phyloP scores from a whole-genome alignment of 2,329 filamentous ascomycete genomes.

The Didymella exigua region DNA sequence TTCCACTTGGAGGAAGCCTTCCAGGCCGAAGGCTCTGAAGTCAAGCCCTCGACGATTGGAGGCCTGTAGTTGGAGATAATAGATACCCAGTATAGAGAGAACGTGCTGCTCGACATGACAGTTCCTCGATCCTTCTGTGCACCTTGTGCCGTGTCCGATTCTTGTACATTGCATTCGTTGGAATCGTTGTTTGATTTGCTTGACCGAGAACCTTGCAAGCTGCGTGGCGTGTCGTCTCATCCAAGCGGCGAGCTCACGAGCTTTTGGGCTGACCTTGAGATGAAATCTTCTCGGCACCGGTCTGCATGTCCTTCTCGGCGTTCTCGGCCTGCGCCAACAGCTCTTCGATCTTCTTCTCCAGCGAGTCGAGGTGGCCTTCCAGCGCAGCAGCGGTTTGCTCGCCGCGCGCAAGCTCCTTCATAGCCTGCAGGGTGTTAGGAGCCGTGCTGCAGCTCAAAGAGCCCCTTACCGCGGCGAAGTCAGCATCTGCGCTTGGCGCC shows the following conservation, averaged over 20 bases:
- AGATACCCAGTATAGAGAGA: slow-evolving; percentile 12
- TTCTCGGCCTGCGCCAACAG: slow-evolving; percentile 57
- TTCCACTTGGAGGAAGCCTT: slow-evolving; percentile 65
- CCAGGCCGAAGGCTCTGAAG: slow-evolving; percentile 28
- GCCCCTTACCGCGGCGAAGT: slow-evolving; percentile 43
- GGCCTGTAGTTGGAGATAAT: slow-evolving; percentile 28
- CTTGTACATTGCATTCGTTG: slow-evolving; percentile 2
- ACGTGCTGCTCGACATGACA: background rate
- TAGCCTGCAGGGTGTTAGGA: slow-evolving; percentile 50
- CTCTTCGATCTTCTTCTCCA: slow-evolving; percentile 62
- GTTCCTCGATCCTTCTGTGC: background rate
- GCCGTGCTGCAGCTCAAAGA: background rate
- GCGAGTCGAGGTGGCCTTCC: slow-evolving; percentile 59
- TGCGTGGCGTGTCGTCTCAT: no score
- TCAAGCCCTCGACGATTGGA: slow-evolving; percentile 43
- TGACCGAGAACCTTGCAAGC: no score
- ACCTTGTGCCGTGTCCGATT: background rate
- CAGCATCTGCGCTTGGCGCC: slow-evolving; percentile 35
- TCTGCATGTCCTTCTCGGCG: slow-evolving; percentile 39
- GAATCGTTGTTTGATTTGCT: background rate
- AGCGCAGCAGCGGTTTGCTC: slow-evolving; percentile 62
- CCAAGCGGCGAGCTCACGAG: no score
- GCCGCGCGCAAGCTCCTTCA: slow-evolving; percentile 59
- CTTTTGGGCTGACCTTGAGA: slow-evolving; percentile 9
- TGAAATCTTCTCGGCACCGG: slow-evolving; percentile 6